phyloP scores from a whole-genome alignment of 192 early-diverging fungal genomes.

The Endogone sp. region DNA sequence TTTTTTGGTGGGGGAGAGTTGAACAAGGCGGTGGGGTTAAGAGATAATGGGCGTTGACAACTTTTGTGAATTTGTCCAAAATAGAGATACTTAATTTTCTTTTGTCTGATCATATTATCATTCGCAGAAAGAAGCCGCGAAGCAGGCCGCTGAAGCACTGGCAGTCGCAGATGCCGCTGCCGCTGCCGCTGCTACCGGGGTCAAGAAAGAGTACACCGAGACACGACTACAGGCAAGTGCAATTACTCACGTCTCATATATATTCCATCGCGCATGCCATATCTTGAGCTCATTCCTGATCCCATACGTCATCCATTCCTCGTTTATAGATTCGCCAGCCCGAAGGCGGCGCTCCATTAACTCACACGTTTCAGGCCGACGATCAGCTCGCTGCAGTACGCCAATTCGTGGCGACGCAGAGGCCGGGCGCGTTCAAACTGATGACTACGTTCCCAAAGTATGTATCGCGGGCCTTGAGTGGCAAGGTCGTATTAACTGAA shows the following conservation, averaged over 20 bases:
- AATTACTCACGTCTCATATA: too few species aligned
- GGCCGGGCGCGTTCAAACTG: conserved; percentile 48
- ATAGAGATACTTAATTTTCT: conserved; percentile 2
- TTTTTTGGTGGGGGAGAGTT: conserved; percentile 2
- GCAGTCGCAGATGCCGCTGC: conserved; percentile 21
- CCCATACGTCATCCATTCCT: not conserved
- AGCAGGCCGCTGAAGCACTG: conserved; percentile 24
- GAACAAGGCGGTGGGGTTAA: not conserved
- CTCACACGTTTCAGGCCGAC: conserved; percentile 56
- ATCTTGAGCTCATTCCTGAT: not conserved
- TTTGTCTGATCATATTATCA: too few species aligned
- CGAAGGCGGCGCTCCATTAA: conserved; percentile 43
- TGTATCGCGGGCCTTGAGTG: not conserved
- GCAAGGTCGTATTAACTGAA: too few species aligned
- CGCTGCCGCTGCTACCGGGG: conserved; percentile 25
- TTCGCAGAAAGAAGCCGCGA: conserved; percentile 28
- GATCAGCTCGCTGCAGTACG: conserved; percentile 59
- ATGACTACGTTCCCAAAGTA: conserved; percentile 67
- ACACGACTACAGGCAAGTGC: conserved; percentile 57
- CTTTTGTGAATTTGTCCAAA: conserved; percentile 1
- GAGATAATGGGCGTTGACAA: conserved; percentile 3
- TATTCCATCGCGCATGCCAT: not conserved
- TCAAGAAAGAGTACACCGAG: conserved; percentile 68
- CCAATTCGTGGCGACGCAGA: conserved; percentile 45
- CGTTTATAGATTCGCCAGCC: conserved; percentile 52